A percentile compares a stretch with the other conserved stretches of the same genome.
Conservation (phyloP, 306 rosid genomes). For the Prunus mira region DNA sequence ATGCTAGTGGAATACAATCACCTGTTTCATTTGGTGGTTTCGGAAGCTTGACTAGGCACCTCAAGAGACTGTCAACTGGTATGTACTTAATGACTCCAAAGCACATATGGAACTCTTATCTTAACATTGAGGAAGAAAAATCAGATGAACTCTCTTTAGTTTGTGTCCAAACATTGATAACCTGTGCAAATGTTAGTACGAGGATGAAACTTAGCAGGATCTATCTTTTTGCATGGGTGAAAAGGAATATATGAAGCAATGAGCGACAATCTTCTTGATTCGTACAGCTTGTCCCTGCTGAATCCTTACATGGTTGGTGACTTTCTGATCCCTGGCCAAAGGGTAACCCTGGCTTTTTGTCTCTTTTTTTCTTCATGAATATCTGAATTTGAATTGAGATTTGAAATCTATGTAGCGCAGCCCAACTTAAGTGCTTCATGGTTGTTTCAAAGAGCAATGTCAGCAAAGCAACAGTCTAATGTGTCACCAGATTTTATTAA, state of each 20-base stretch:
- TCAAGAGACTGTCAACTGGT: conserved; percentile 80
- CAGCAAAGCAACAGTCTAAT: conserved; percentile 65
- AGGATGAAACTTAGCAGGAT: conserved; percentile 18
- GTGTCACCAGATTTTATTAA: conserved; percentile 78
- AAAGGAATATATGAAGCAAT: conserved; percentile 90
- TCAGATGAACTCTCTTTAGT: neutral
- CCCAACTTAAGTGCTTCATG: conserved; percentile 94
- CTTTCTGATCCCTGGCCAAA: conserved; percentile 14
- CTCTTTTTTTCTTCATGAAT: conserved; percentile 5
- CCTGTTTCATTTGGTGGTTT: conserved; percentile 95
- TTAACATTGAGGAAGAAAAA: too few relatives aligned
- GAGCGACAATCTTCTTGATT: conserved; percentile 63
- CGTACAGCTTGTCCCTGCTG: conserved; percentile 70
- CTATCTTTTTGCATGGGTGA: conserved; percentile 17
- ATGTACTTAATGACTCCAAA: neutral
- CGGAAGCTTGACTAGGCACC: conserved; percentile 93
- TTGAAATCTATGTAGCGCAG: conserved; percentile 41
- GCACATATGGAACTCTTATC: too few relatives aligned
- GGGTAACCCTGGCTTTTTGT: neutral
- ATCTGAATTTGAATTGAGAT: conserved; percentile 17
- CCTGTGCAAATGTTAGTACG: neutral
- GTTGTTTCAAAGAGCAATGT: conserved; percentile 99
- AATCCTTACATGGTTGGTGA: conserved; percentile 88
- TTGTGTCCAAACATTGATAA: neutral
- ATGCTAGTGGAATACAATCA: conserved; percentile 94